A percentile compares a stretch with the other conserved stretches of the same genome.
These are phyloP conservation scores for Nicotiana noctiflora DNA, from an alignment of 257 asterid genomes.

Conservation along the genomic window DNA sequence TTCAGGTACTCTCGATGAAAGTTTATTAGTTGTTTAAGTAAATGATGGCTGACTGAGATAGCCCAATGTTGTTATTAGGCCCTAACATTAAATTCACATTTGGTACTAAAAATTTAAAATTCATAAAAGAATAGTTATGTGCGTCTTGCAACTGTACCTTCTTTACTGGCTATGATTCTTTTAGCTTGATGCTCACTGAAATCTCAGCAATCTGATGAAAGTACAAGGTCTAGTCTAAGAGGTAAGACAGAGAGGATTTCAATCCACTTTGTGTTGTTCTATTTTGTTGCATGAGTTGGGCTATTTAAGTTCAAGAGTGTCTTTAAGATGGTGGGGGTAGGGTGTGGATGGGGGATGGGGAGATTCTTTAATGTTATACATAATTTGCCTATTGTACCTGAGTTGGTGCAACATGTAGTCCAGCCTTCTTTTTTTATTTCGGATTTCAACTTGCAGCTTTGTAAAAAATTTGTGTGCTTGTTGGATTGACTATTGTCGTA, in stretches of 20 bases:
- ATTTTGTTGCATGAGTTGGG: neutral
- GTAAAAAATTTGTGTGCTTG: neutral
- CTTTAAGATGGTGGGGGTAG: neutral
- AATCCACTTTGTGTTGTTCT: neutral
- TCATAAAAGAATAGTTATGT: neutral
- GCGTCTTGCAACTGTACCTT: conserved; percentile 6
- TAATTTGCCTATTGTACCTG: neutral
- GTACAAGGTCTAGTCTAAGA: conserved; percentile 94
- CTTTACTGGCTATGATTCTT: conserved; percentile 7
- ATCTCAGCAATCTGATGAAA: conserved; percentile 96
- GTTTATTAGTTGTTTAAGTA: conserved; percentile 9
- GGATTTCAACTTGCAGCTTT: neutral
- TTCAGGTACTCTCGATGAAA: conserved; percentile 3
- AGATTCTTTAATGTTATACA: neutral
- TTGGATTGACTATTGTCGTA: neutral
- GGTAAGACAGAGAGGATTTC: conserved; percentile 27
- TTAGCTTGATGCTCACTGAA: conserved; percentile 98
- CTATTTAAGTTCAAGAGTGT: neutral
- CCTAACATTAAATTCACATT: conserved; percentile 75
- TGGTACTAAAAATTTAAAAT: conserved; percentile 39
- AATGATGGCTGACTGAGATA: conserved; percentile 69
- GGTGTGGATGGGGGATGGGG: neutral
- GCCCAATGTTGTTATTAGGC: conserved; percentile 98
- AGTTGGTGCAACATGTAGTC: neutral
- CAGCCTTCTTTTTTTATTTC: neutral